Base-by-base conservation (phyloP, 1,284 basidiomycete genomes). In the Naganishia cerealis region DNA sequence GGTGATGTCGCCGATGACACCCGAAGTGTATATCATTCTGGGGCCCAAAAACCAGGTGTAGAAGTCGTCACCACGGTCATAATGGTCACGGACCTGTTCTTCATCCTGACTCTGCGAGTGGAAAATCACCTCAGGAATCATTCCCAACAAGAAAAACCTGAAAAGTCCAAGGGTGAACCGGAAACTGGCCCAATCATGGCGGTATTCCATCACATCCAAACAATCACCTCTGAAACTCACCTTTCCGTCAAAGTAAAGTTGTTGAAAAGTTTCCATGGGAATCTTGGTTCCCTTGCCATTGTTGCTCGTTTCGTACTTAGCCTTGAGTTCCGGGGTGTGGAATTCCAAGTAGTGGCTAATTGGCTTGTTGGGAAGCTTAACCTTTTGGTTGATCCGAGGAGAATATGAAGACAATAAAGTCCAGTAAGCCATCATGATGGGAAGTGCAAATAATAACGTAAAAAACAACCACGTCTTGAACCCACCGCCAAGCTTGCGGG, bases 171-270 rank as follows among this genome's bases (percentile, higher is more conserved):
- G 72, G 33, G 80, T 79, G 76, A 85, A 83, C 65, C 86, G 85
- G 86, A 98, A 93, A 74, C 88, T 88, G 40, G 92, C 88, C 92
- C 93, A 99, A 84, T 98, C 95, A 76, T 95, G 91, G 71, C 95
- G 88, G 75, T 91, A 88, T 81, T 99, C 96, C 83, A 99, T 84
- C 66, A 92, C 86, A 56, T 97, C 93, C 73, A 98, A 85, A 59
- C 98, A 88, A 77, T 98, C 94, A 88, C 93, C 93, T 71, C 97
- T 98, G 80, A 98, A 90, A 72, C 98, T 93, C 71, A 95, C 88
- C 84, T 97, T 97, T 72, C 89, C 90, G 70, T 95, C 94, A 81
- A 99, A 98, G 84, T 91, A 99, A 71, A 92, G 91, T 83, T 99
- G 96, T 79, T 99, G 90, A 85, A 97, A 96, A 72, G 91, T 82